Conservation (phyloP, 441 rosid genomes). For the Populus hybrid region DNA sequence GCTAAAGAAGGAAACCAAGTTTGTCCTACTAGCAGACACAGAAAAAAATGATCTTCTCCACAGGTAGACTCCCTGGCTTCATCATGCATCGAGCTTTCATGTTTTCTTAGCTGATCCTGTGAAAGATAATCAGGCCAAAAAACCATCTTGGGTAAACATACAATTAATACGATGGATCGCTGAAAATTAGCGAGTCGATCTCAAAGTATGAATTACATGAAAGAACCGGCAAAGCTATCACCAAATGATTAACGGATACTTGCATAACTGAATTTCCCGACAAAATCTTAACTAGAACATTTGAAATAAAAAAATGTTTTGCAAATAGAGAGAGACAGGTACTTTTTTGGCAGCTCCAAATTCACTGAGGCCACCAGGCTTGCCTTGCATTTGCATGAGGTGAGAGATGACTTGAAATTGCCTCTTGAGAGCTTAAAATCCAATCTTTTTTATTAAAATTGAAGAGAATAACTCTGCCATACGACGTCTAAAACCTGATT, state of each 20-base stretch:
- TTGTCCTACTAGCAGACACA: slow-evolving; percentile 26
- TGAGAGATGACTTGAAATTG: slow-evolving; percentile 36
- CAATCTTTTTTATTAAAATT: slow-evolving; percentile 28
- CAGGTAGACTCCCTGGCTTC: slow-evolving; percentile 8
- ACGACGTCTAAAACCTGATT: slow-evolving; percentile 28
- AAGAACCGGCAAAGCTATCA: not conserved
- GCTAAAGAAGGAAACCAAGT: not conserved
- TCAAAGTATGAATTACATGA: not conserved
- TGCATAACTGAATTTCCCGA: not conserved
- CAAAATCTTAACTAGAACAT: not conserved
- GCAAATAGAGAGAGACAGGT: not conserved
- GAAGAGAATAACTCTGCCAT: too few relatives aligned
- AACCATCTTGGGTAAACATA: not conserved
- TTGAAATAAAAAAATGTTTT: not conserved
- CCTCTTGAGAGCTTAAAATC: slow-evolving; percentile 45
- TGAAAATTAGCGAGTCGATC: not conserved
- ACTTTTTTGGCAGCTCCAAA: slow-evolving; percentile 50
- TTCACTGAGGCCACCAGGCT: slow-evolving; percentile 41
- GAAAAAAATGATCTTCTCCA: slow-evolving; percentile 27
- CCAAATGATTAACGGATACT: not conserved
- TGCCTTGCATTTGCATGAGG: slow-evolving; percentile 44
- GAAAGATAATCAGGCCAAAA: not conserved
- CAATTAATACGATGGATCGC: not conserved
- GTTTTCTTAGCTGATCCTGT: not conserved
- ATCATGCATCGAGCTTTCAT: not conserved